Evolutionary conservation across 164 flowering plant species (phyloP), one percentile per base, ranked within the genome.

Genomic region (Tetrastigma voinierianum): DNA sequence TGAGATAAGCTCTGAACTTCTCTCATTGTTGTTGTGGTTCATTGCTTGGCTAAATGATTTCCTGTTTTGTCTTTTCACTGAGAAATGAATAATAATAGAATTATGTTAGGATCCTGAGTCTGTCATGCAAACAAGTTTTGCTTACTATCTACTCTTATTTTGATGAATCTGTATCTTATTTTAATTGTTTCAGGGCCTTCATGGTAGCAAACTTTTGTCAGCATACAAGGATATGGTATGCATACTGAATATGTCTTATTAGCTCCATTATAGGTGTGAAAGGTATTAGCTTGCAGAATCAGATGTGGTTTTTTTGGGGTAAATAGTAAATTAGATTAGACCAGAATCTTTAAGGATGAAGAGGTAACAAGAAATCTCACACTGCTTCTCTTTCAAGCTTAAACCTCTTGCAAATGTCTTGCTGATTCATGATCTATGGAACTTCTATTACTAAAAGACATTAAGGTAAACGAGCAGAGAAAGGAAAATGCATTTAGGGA

Each of bases 141-240:
- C 8, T 12, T 14, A 16, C 46, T 18, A 16, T 0, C 58, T 3
- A n/a, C 8, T 10, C 40, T 21, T 18, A 43, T 68, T 59, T 7
- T 51, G 51, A 8, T 13, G 5, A 12, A 9, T 21, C 24, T 4
- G 18, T 11, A 43, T 10, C 16, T 57, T 52, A 57, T 9, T 18
- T 52, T 52, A 60, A 14, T 70, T 67, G 64, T 74, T 73, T 61
- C 86, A 86, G 91, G 86, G 78, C 65, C 64, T 72, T 62, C 67
- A 79, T 47, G 61, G 67, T 40, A 75, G 70, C 63, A 77, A 77
- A 11, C 80, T 87, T 23, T 46, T 84, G 59, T 69, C 83, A 47
- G 77, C 87, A 8, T 87, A 84, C 78, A 83, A 75, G 63, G 82
- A 80, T 21, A 69, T 84, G 88, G 91, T 84, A 76, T 59, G 74